A percentile compares a stretch with the other conserved stretches of the same genome.
These are phyloP conservation scores for Mrakia gelida DNA, from an alignment of 768 basidiomycete genomes.

Conservation along the genomic window DNA sequence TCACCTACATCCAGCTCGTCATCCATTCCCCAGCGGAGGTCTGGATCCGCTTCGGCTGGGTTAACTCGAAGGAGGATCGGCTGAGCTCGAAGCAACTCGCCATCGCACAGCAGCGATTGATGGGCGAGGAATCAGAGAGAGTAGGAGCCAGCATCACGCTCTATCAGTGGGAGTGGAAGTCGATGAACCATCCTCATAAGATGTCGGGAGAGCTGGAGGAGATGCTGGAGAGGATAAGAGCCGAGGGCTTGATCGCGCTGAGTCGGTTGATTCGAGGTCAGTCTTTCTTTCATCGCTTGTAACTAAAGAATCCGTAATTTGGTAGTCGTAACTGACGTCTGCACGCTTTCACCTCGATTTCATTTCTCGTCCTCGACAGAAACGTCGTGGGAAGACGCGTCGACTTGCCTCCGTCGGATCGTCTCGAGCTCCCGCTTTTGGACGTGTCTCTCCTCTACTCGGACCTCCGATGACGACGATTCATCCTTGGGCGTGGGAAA, in stretches of 20 bases:
- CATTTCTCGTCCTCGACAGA: not conserved
- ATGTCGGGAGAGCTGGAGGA: too few relatives aligned
- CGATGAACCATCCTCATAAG: too few relatives aligned
- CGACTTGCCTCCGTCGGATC: not conserved
- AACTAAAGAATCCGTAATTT: too few relatives aligned
- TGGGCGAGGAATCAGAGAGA: too few relatives aligned
- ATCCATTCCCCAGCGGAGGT: not conserved
- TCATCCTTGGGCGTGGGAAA: not conserved
- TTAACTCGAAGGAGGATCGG: not conserved
- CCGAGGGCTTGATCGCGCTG: too few relatives aligned
- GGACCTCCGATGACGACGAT: not conserved
- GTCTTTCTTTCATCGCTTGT: not conserved
- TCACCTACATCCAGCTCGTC: not conserved
- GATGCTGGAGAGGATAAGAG: too few relatives aligned
- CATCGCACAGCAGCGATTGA: too few relatives aligned
- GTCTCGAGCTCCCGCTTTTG: not conserved
- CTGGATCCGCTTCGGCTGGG: not conserved
- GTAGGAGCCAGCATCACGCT: too few relatives aligned
- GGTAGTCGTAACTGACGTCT: too few relatives aligned
- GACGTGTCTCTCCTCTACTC: not conserved
- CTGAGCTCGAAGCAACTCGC: not conserved
- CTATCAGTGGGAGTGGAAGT: too few relatives aligned
- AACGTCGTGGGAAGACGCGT: not conserved
- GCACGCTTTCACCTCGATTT: not conserved
- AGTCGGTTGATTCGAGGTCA: too few relatives aligned